Evolutionary conservation across 495 filamentous ascomycete species (phyloP), one percentile per base, ranked within the genome.

Genomic region (Ascobolus immersus): DNA sequence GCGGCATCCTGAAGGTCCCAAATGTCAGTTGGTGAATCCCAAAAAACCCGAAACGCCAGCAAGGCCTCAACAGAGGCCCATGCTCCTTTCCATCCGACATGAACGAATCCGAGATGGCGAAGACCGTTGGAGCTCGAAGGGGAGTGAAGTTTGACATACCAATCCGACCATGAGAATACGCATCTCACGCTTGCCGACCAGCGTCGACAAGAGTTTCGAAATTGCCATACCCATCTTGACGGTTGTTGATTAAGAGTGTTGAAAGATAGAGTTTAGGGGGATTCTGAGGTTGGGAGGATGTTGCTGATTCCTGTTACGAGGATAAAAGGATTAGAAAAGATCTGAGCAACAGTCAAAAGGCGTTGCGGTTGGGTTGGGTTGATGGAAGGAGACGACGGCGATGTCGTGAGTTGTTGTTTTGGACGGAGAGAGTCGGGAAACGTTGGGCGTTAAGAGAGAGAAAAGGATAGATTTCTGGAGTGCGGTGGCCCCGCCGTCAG

Each of bases 101-200:
- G n/a, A n/a, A n/a, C n/a, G n/a, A n/a, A n/a, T n/a, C n/a, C n/a
- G n/a, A n/a, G n/a, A n/a, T n/a, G n/a, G n/a, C n/a, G n/a, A n/a
- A n/a, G n/a, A n/a, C n/a, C n/a, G n/a, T n/a, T n/a, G n/a, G n/a
- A n/a, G n/a, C n/a, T n/a, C n/a, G n/a, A n/a, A n/a, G 42, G 33
- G 21, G 27, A 11, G 17, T 27, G 27, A 31, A 33, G n/a, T 15
- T 38, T 35, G 44, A 49, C 47, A 28, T 34, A 50, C 47, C 47
- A 99, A 69, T 64, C 86, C 86, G 51, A 99, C 82, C 86, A 99
- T 99, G 55, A 99, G 58, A 56, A 99, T 91, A 62, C 82, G 71
- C 86, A 99, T 99, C 69, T 99, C 86, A 71, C 92, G 92, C 70
- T 90, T 86, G 44, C 82, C 81, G 73, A 78, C 92, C 53, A 94